Evolutionary conservation across 2,329 filamentous ascomycete genomes (phyloP).

Genomic region (Aspergillus fischeri): DNA sequence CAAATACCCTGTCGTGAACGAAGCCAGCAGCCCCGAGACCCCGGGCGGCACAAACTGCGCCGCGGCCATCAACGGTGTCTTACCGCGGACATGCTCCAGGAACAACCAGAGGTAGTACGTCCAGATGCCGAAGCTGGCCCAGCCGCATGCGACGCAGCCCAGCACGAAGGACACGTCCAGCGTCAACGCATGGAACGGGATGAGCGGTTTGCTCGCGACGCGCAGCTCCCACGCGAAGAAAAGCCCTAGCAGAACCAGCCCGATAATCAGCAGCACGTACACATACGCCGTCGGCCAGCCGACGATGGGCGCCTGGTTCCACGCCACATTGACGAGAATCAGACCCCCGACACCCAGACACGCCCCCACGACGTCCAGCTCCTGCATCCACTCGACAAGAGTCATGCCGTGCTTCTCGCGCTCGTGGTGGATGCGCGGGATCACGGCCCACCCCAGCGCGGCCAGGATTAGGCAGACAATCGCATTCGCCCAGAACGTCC

Average conservation of each 20-base stretch:
- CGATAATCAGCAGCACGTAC: slow-evolving; percentile 52
- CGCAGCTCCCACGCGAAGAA: slow-evolving; percentile 52
- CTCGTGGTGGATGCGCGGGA: slow-evolving; percentile 1
- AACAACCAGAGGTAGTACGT: slow-evolving; percentile 29
- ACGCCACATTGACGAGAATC: slow-evolving; percentile 61
- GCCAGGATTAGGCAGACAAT: slow-evolving; percentile 28
- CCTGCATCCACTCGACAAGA: slow-evolving; percentile 11
- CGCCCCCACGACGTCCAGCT: slow-evolving; percentile 37
- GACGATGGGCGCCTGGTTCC: slow-evolving; percentile 58
- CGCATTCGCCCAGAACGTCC: slow-evolving; percentile 43
- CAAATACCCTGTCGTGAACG: slow-evolving; percentile 10
- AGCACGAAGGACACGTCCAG: slow-evolving; percentile 32
- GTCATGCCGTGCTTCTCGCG: neutral
- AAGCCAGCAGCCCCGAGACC: slow-evolving; percentile 8
- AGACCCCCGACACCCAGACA: slow-evolving; percentile 50
- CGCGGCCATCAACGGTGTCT: slow-evolving; percentile 1
- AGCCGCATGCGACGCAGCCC: slow-evolving; percentile 39
- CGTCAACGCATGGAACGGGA: slow-evolving; percentile 49
- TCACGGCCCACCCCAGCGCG: slow-evolving; percentile 20
- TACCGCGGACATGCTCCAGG: neutral
- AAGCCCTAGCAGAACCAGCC: slow-evolving; percentile 47
- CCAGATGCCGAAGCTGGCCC: slow-evolving; percentile 41
- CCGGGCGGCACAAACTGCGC: slow-evolving; percentile 10
- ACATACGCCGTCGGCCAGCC: slow-evolving; percentile 55
- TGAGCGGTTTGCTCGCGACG: slow-evolving; percentile 42